phyloP scores from a whole-genome alignment of 2,329 filamentous ascomycete genomes.

The Proliferodiscus dingleyae region DNA sequence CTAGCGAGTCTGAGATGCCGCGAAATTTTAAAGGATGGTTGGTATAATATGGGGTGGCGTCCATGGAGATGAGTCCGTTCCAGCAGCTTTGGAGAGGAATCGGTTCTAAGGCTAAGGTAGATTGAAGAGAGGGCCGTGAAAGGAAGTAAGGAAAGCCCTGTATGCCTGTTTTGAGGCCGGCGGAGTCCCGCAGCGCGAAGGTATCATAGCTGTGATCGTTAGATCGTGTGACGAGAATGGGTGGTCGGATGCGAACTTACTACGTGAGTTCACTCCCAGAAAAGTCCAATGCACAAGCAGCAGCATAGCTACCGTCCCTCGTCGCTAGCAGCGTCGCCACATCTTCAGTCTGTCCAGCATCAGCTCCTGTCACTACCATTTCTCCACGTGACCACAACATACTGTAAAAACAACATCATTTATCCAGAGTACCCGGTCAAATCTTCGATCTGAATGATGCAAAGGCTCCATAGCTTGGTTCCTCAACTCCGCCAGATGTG shows the following conservation, averaged over 20 bases:
- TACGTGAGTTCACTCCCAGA: slow-evolving; percentile 41
- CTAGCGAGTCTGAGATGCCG: slow-evolving; percentile 58
- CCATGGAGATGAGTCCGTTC: slow-evolving; percentile 52
- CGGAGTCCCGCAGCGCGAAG: slow-evolving; percentile 53
- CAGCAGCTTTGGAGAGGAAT: slow-evolving; percentile 52
- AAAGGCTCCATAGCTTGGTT: slow-evolving; percentile 51
- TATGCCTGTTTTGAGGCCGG: slow-evolving; percentile 47
- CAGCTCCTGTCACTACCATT: slow-evolving; percentile 1
- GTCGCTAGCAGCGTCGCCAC: slow-evolving; percentile 52
- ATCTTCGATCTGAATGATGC: slow-evolving; percentile 7
- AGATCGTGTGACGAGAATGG: neutral
- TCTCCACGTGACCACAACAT: slow-evolving; percentile 18
- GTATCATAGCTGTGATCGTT: slow-evolving; percentile 46
- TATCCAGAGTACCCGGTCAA: slow-evolving; percentile 57
- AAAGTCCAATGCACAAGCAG: slow-evolving; percentile 59
- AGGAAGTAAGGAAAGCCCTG: slow-evolving; percentile 57
- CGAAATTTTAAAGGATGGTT: slow-evolving; percentile 50
- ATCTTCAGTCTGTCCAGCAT: slow-evolving; percentile 44
- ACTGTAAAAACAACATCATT: slow-evolving; percentile 61
- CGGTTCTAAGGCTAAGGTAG: slow-evolving; percentile 45
- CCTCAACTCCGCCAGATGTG: slow-evolving; percentile 59
- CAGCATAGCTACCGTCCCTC: slow-evolving; percentile 53
- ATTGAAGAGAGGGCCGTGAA: slow-evolving; percentile 44
- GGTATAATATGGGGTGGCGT: slow-evolving; percentile 49
- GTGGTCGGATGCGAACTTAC: slow-evolving; percentile 3